These are phyloP conservation scores for Rhodofomes roseus DNA, from an alignment of 1,284 basidiomycete genomes.

Conservation along the genomic window DNA sequence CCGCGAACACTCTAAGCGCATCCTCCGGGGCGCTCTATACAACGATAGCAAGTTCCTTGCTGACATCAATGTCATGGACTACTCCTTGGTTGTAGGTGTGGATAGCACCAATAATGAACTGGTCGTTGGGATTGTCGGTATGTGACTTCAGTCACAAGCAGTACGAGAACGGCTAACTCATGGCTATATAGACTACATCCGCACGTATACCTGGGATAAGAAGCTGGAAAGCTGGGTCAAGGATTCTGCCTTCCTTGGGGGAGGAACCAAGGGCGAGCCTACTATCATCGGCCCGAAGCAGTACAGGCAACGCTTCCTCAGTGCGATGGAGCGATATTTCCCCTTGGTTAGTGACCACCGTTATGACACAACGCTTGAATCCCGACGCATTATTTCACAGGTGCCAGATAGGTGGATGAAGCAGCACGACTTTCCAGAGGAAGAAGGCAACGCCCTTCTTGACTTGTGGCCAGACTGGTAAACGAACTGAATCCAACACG, in stretches of 20 bases:
- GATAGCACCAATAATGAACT: conserved; percentile 81
- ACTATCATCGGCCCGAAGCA: conserved; percentile 88
- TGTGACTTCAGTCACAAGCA: conserved; percentile 28
- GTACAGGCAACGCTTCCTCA: conserved; percentile 85
- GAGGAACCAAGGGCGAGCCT: conserved; percentile 78
- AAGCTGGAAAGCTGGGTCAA: conserved; percentile 98
- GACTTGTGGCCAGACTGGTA: conserved; percentile 55
- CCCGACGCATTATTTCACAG: conserved; percentile 34
- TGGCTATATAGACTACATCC: conserved; percentile 71
- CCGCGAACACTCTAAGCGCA: conserved; percentile 92
- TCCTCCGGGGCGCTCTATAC: conserved; percentile 85
- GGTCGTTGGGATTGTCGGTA: conserved; percentile 95
- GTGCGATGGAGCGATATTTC: conserved; percentile 92
- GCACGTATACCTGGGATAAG: conserved; percentile 98
- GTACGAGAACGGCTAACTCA: conserved; percentile 6
- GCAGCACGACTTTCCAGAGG: conserved; percentile 69
- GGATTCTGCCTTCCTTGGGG: conserved; percentile 86
- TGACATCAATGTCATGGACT: conserved; percentile 99
- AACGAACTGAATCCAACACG: neutral
- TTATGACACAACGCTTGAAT: conserved; percentile 4
- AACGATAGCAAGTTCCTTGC: conserved; percentile 95
- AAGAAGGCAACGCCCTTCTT: conserved; percentile 54
- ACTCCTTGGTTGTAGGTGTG: conserved; percentile 94
- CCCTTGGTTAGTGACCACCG: conserved; percentile 53
- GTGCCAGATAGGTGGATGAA: conserved; percentile 88